phyloP scores from a whole-genome alignment of 2,329 filamentous ascomycete genomes.

The Uncinocarpus reesii region DNA sequence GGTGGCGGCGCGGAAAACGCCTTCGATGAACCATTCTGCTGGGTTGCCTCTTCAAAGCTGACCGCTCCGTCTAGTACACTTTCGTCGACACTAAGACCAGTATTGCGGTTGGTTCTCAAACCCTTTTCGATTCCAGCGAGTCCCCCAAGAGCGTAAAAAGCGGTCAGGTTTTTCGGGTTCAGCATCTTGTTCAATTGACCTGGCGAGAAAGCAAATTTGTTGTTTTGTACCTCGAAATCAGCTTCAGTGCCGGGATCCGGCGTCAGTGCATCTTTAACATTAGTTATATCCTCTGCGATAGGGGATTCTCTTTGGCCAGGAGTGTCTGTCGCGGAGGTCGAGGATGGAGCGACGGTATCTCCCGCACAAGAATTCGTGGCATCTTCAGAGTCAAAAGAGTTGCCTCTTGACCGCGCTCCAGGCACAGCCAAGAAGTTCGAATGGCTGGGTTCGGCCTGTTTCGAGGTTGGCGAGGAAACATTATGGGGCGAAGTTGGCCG shows the following conservation, averaged over 20 bases:
- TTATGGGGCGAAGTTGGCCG: constrained; percentile 58
- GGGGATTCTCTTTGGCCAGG: constrained; percentile 33
- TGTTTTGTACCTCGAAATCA: constrained; percentile 57
- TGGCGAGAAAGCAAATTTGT: constrained; percentile 62
- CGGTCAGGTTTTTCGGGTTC: constrained; percentile 66
- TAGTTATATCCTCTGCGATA: constrained; percentile 43
- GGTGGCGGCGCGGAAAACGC: constrained; percentile 14
- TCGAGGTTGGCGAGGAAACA: constrained; percentile 51
- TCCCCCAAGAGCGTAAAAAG: constrained; percentile 66
- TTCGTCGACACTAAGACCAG: constrained; percentile 63
- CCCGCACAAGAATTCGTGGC: constrained; percentile 44
- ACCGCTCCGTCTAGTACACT: constrained; percentile 52
- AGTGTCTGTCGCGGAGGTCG: constrained; percentile 34
- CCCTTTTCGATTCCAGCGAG: constrained; percentile 63
- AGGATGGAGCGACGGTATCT: constrained; percentile 43
- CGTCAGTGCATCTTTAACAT: constrained; percentile 51
- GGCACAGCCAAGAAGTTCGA: constrained; percentile 55
- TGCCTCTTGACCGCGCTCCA: constrained; percentile 51
- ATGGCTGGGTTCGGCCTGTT: constrained; percentile 41
- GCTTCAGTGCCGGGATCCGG: constrained; percentile 62
- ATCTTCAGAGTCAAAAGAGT: constrained; percentile 54
- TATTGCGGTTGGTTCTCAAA: constrained; percentile 52
- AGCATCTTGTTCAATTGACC: constrained; percentile 66
- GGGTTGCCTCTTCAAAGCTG: constrained; percentile 54
- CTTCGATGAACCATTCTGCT: constrained; percentile 15